Conservation (phyloP, 1,139 yeast species). For the Protomyces inundatus region DNA sequence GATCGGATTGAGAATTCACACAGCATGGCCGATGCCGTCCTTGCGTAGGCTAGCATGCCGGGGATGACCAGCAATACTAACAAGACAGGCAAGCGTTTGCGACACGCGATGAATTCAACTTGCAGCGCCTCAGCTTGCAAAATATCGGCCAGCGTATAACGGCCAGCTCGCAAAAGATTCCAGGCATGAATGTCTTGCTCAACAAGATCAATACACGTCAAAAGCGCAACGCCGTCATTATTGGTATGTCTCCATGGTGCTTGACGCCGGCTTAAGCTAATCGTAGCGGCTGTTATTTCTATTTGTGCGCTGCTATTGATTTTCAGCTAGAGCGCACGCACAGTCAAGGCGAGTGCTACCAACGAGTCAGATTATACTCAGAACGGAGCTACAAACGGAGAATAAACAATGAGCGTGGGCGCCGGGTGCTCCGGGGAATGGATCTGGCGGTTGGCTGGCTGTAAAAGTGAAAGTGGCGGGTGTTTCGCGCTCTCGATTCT, state of each 20-base stretch:
- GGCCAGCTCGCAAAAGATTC: constrained; percentile 60
- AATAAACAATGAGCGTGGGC: no score
- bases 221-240: constrained; percentile 78
- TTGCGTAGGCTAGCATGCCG: constrained; percentile 41
- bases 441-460: no score
- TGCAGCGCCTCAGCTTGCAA: constrained; percentile 62
- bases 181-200: constrained; percentile 74
- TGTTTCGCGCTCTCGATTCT: no score
- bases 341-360: no score
- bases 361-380: no score
- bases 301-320: constrained; percentile 8
- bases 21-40: constrained; percentile 67
- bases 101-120: constrained; percentile 75
- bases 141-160: constrained; percentile 62
- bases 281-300: constrained; percentile 11
- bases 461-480: no score
- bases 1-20: constrained; percentile 69
- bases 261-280: neutral
- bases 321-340: neutral
- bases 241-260: constrained; percentile 57
- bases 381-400: no score
- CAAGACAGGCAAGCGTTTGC: constrained; percentile 62
- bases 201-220: constrained; percentile 80
- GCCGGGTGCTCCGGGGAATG: no score
- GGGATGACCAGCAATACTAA: neutral